phyloP scores from a whole-genome alignment of 1,139 yeast genomes.

The Hemisphaericaspora xylofermentans region DNA sequence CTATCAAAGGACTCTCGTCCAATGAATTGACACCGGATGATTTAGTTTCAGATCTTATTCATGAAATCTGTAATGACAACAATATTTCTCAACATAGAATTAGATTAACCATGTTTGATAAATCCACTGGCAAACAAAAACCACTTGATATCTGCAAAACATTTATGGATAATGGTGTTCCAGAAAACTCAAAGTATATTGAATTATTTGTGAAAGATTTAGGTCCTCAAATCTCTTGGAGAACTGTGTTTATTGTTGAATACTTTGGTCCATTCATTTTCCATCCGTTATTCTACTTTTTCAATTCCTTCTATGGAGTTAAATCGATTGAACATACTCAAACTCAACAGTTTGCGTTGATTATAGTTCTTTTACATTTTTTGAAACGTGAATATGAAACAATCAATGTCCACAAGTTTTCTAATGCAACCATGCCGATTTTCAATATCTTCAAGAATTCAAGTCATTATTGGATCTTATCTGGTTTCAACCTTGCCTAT shows the following conservation, averaged over 20 bases:
- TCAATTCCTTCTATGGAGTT: conserved; percentile 20
- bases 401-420: conserved; percentile 75
- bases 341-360: conserved; percentile 55
- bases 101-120: conserved; percentile 35
- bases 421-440: conserved; percentile 89
- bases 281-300: conserved; percentile 66
- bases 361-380: conserved; percentile 70
- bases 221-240: conserved; percentile 93
- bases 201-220: conserved; percentile 70
- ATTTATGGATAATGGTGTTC: conserved; percentile 32
- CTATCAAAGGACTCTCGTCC: conserved; percentile 40
- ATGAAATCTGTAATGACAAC: conserved; percentile 45
- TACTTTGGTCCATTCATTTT: conserved; percentile 85
- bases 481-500: conserved; percentile 70
- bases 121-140: conserved; percentile 28
- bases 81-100: conserved; percentile 38
- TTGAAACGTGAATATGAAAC: conserved; percentile 88
- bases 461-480: conserved; percentile 85
- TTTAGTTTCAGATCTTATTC: conserved; percentile 32
- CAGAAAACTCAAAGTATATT: conserved; percentile 26
- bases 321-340: conserved; percentile 21
- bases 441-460: conserved; percentile 86
- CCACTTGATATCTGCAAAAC: conserved; percentile 34
- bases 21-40: conserved; percentile 34
- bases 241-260: conserved; percentile 81